Conservation (phyloP, 768 basidiomycete species). For the Paxillus rubicundulus region DNA sequence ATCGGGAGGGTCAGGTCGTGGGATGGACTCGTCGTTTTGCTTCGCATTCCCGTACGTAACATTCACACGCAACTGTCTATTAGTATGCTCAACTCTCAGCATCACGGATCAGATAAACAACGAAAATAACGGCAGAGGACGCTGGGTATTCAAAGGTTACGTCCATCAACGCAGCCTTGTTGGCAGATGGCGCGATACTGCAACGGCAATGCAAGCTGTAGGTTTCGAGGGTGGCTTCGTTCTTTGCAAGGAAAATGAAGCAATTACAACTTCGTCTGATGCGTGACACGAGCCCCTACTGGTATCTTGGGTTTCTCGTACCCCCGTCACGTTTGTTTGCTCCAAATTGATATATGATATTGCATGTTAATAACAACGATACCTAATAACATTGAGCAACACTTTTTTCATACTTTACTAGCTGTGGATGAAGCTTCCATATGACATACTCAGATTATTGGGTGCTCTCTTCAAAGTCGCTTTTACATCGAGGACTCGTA, state of each 20-base stretch:
- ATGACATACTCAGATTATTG: neutral
- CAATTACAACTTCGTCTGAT: conserved; percentile 12
- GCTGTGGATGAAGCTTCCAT: neutral
- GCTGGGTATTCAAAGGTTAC: conserved; percentile 54
- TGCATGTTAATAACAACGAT: conserved; percentile 14
- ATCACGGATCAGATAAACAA: conserved; percentile 34
- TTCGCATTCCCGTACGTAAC: conserved; percentile 43
- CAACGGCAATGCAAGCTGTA: conserved; percentile 35
- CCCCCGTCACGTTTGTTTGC: conserved; percentile 2
- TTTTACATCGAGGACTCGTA: neutral
- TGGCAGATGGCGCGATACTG: conserved; percentile 54
- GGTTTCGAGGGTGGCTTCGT: conserved; percentile 54
- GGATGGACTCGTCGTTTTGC: conserved; percentile 49
- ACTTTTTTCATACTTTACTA: neutral
- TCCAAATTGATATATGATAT: conserved; percentile 6
- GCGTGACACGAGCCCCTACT: conserved; percentile 15
- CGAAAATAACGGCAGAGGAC: conserved; percentile 32
- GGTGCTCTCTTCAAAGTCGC: conserved; percentile 1
- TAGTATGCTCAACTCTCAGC: conserved; percentile 6
- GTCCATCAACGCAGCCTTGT: conserved; percentile 48
- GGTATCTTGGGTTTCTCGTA: conserved; percentile 11
- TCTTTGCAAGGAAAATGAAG: conserved; percentile 35
- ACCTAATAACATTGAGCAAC: conserved; percentile 5
- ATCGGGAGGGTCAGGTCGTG: conserved; percentile 49
- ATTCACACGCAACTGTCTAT: neutral